phyloP scores from a whole-genome alignment of 2,329 filamentous ascomycete genomes.

The Microcyclospora tardicrescens region DNA sequence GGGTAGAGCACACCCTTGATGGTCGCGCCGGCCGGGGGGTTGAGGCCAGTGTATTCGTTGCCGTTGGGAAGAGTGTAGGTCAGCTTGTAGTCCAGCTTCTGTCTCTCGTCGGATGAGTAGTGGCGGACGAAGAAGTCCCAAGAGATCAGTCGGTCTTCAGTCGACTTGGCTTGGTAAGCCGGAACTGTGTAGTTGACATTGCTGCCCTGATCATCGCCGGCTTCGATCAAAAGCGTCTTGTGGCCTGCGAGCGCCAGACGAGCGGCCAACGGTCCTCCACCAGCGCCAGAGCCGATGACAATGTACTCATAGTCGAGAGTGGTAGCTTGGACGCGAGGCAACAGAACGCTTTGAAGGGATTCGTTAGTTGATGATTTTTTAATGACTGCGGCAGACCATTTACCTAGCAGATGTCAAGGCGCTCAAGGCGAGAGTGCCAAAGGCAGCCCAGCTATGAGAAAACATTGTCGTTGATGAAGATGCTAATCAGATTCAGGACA shows the following conservation, averaged over 20 bases:
- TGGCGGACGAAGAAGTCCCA: constrained; percentile 56
- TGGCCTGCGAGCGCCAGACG: constrained; percentile 47
- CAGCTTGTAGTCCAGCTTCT: constrained; percentile 46
- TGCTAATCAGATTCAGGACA: too few species aligned
- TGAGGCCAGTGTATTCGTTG: constrained; percentile 39
- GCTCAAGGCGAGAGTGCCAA: too few species aligned
- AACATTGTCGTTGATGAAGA: too few species aligned
- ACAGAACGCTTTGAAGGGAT: too few species aligned
- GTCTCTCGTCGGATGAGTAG: constrained; percentile 41
- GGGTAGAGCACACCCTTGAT: constrained; percentile 46
- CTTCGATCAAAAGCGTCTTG: constrained; percentile 48
- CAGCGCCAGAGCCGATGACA: constrained; percentile 48
- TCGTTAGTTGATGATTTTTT: too few species aligned
- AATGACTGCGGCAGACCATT: too few species aligned
- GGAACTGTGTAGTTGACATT: constrained; percentile 42
- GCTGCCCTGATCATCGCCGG: constrained; percentile 44
- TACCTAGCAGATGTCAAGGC: too few species aligned
- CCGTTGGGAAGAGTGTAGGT: constrained; percentile 42
- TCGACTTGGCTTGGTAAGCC: constrained; percentile 39
- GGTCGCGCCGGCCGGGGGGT: constrained; percentile 40
- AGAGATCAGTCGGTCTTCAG: constrained; percentile 42
- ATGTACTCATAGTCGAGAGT: constrained; percentile 43
- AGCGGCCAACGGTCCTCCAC: constrained; percentile 46
- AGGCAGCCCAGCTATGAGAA: too few species aligned
- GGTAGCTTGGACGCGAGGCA: too few species aligned